Conservation (phyloP, 768 basidiomycete genomes). For the Rhizopogon rudus region DNA sequence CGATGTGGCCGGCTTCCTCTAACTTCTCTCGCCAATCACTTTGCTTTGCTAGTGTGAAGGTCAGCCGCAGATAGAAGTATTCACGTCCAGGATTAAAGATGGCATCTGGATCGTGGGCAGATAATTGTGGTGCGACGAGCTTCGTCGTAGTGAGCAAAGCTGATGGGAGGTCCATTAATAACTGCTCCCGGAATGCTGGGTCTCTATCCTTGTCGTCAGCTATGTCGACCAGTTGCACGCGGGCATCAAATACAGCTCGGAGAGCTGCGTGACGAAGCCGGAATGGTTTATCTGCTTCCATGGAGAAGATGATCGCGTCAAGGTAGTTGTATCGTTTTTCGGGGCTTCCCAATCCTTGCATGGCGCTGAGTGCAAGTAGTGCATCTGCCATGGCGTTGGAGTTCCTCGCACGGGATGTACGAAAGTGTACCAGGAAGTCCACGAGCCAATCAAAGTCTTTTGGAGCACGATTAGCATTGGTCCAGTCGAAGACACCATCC, state of each 20-base stretch:
- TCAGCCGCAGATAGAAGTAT: background rate
- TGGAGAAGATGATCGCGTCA: background rate
- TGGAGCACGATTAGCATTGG: background rate
- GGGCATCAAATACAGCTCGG: constrained; percentile 1
- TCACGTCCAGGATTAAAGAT: background rate
- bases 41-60: background rate
- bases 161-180: background rate
- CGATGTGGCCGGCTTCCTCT: background rate
- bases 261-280: constrained; percentile 3
- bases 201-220: background rate
- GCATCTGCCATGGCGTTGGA: constrained; percentile 5
- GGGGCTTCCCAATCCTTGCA: background rate
- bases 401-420: background rate
- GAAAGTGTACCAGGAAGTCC: constrained; percentile 3
- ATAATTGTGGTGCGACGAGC: background rate
- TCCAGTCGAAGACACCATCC: background rate
- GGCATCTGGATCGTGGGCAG: background rate
- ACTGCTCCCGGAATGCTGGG: background rate
- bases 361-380: constrained; percentile 3
- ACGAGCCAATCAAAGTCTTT: constrained; percentile 1
- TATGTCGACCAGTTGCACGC: background rate
- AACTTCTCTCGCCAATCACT: background rate
- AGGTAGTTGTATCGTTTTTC: background rate
- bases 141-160: background rate
- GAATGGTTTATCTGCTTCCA: constrained; percentile 1